Conservation (phyloP, 768 basidiomycete genomes). For the Coprinopsis strossmayeri region DNA sequence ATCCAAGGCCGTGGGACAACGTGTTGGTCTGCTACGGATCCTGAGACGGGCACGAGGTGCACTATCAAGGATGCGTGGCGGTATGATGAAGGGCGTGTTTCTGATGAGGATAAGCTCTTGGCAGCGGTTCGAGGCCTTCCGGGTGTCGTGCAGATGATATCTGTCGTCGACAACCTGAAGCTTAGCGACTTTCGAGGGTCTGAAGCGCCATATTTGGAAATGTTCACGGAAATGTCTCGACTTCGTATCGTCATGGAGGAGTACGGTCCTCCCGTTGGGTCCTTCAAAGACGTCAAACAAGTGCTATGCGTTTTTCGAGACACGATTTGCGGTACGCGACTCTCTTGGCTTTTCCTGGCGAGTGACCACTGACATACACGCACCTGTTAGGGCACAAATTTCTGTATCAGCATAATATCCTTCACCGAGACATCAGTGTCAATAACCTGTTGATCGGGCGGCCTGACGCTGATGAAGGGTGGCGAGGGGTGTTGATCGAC, state of each 20-base stretch:
- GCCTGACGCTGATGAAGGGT: neutral
- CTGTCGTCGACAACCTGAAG: neutral
- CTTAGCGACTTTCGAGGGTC: neutral
- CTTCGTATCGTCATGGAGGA: neutral
- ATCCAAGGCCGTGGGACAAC: neutral
- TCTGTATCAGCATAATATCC: conserved; percentile 1
- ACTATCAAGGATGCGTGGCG: neutral
- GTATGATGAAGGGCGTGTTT: neutral
- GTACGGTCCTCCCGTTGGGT: neutral
- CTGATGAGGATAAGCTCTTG: neutral
- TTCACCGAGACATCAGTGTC: conserved; percentile 13
- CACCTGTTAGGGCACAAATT: conserved; percentile 4
- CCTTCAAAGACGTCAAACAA: neutral
- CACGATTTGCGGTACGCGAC: conserved; percentile 2
- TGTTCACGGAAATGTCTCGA: neutral
- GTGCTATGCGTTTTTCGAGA: neutral
- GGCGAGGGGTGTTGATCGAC: conserved; percentile 12
- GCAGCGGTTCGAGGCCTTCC: neutral
- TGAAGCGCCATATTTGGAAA: neutral
- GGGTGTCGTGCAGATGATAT: neutral
- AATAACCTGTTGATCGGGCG: conserved; percentile 12
- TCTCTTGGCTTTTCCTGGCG: neutral
- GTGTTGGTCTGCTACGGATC: neutral
- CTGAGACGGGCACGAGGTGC: neutral
- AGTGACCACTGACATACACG: neutral